Percentiles rank a stretch among this genome's conserved stretches.
These are phyloP conservation scores for Fusarium heterosporum DNA, from an alignment of 2,329 filamentous ascomycete genomes.

Conservation along the genomic window DNA sequence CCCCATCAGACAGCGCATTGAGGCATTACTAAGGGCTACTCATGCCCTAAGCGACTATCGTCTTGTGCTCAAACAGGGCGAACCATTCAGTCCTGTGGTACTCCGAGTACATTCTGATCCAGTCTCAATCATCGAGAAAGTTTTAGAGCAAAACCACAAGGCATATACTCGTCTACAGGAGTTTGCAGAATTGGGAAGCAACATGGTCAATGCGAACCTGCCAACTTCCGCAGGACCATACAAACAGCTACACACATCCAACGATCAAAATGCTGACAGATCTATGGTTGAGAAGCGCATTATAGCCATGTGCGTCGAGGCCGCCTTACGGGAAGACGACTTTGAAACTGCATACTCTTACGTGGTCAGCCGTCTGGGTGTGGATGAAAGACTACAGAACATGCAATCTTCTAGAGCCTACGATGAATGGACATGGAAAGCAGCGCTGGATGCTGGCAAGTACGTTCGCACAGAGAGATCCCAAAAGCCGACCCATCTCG, in stretches of 20 bases:
- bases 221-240: slow-evolving; percentile 29
- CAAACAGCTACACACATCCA: slow-evolving; percentile 20
- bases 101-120: slow-evolving; percentile 83
- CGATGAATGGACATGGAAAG: slow-evolving; percentile 82
- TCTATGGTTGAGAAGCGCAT: slow-evolving; percentile 71
- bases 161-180: slow-evolving; percentile 82
- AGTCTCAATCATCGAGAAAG: slow-evolving; percentile 76
- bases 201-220: slow-evolving; percentile 72
- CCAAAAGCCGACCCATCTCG: slow-evolving; percentile 67
- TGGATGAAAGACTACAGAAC: slow-evolving; percentile 20
- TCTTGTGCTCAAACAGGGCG: slow-evolving; percentile 80
- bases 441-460: slow-evolving; percentile 81
- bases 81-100: slow-evolving; percentile 82
- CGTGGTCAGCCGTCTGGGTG: slow-evolving; percentile 75
- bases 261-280: slow-evolving; percentile 48
- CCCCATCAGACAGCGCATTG: slow-evolving; percentile 65
- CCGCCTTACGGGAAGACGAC: slow-evolving; percentile 79
- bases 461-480: slow-evolving; percentile 70
- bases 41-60: slow-evolving; percentile 82
- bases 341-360: slow-evolving; percentile 91
- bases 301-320: slow-evolving; percentile 83
- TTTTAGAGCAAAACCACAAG: slow-evolving; percentile 79
- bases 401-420: slow-evolving; percentile 26
- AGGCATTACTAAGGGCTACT: slow-evolving; percentile 76
- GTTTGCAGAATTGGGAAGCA: slow-evolving; percentile 74